These are phyloP conservation scores for Tremellales sp. DNA, from an alignment of 1,284 basidiomycete species.

Conservation along the genomic window DNA sequence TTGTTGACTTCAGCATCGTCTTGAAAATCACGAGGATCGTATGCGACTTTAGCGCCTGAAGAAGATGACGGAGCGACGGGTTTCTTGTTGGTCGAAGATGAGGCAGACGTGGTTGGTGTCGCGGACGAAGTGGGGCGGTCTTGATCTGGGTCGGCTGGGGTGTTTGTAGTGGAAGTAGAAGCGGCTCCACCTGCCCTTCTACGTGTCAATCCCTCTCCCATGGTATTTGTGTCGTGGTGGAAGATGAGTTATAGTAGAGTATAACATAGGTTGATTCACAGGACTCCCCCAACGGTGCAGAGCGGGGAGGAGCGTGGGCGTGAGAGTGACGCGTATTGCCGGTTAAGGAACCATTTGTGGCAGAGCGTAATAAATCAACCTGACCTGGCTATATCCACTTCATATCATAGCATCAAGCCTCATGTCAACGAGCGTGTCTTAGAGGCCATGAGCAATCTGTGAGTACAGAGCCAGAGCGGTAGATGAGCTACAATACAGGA, in stretches of 20 bases:
- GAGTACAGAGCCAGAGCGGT: too few species aligned
- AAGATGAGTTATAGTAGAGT: background rate
- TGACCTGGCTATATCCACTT: background rate
- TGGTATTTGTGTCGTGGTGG: constrained; percentile 9
- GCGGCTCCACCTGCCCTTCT: constrained; percentile 37
- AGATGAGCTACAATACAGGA: background rate
- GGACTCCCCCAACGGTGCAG: too few species aligned
- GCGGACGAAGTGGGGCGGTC: constrained; percentile 16
- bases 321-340: background rate
- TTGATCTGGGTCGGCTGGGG: background rate
- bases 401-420: background rate
- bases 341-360: background rate
- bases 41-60: constrained; percentile 81
- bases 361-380: background rate
- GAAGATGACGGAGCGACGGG: constrained; percentile 55
- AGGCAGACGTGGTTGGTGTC: constrained; percentile 11
- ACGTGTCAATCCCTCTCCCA: constrained; percentile 48
- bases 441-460: constrained; percentile 36
- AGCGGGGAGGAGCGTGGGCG: background rate
- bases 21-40: constrained; percentile 86
- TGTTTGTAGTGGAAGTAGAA: constrained; percentile 22
- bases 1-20: constrained; percentile 68
- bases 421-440: background rate
- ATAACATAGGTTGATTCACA: too few species aligned
- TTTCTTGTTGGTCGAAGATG: constrained; percentile 13